Percentiles rank a stretch among this genome's conserved stretches.
Evolutionary conservation across 225 moss, liverwort and hornwort species (phyloP).

Genomic region (Thuidium tamariscinum): DNA sequence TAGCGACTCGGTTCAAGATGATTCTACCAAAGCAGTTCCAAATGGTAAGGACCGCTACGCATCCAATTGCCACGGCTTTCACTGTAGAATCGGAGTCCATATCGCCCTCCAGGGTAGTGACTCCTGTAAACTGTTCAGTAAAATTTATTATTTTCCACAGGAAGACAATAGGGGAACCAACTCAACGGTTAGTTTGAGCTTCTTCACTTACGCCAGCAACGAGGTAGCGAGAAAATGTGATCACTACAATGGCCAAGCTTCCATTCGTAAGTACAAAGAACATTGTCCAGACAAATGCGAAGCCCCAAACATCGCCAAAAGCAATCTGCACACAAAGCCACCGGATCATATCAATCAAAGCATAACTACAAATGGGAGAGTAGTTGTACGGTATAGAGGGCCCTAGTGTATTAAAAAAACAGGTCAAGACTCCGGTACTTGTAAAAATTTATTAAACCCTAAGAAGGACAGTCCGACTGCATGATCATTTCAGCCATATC

Average conservation of each 20-base stretch:
- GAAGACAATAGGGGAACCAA: not conserved
- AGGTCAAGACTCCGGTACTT: not conserved
- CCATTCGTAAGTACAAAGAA: slow-evolving; percentile 70
- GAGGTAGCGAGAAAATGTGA: slow-evolving; percentile 59
- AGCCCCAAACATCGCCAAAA: slow-evolving; percentile 71
- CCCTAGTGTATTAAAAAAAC: not conserved
- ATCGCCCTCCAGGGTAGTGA: slow-evolving; percentile 13
- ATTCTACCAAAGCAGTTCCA: slow-evolving; percentile 62
- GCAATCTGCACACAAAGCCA: slow-evolving; percentile 42
- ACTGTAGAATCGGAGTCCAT: slow-evolving; percentile 33
- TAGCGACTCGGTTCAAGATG: not conserved
- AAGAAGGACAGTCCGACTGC: not conserved
- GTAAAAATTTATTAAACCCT: too few relatives aligned
- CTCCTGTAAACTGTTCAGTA: slow-evolving; percentile 31
- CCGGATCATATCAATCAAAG: not conserved
- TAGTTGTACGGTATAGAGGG: not conserved
- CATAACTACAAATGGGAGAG: not conserved
- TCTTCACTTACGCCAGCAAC: slow-evolving; percentile 55
- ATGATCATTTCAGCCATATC: not conserved
- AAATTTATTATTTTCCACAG: not conserved
- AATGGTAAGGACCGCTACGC: slow-evolving; percentile 37
- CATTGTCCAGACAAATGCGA: slow-evolving; percentile 68
- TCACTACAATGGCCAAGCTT: slow-evolving; percentile 47
- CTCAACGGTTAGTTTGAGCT: not conserved
- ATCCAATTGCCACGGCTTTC: slow-evolving; percentile 50